These are phyloP conservation scores for Candida nitratophila DNA, from an alignment of 805 yeast genomes.

Conservation along the genomic window DNA sequence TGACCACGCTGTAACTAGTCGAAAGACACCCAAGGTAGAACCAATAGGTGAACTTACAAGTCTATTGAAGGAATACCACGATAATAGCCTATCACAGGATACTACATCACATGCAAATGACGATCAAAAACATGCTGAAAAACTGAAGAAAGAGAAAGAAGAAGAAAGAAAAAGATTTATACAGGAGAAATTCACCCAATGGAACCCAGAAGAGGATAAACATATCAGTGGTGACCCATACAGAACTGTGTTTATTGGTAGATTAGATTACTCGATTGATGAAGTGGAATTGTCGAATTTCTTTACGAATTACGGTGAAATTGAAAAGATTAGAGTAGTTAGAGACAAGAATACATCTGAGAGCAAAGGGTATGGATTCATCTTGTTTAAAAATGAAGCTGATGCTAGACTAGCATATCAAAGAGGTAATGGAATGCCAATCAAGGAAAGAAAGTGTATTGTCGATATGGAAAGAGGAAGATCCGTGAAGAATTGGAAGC, in stretches of 20 bases:
- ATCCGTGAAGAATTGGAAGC: constrained; percentile 58
- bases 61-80: constrained; percentile 22
- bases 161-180: constrained; percentile 24
- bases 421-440: constrained; percentile 45
- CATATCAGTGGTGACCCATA: constrained; percentile 66
- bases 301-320: constrained; percentile 61
- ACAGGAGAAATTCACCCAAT: constrained; percentile 27
- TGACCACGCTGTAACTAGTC: constrained; percentile 40
- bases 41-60: constrained; percentile 34
- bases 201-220: constrained; percentile 56
- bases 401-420: constrained; percentile 59
- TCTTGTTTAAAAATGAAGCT: constrained; percentile 54
- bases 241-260: constrained; percentile 68
- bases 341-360: constrained; percentile 40
- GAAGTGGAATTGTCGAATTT: constrained; percentile 63
- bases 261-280: constrained; percentile 56
- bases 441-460: constrained; percentile 49
- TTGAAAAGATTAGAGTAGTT: constrained; percentile 56
- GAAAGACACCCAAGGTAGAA: constrained; percentile 40
- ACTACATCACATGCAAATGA: too few relatives aligned
- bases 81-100: constrained; percentile 12
- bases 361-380: constrained; percentile 79
- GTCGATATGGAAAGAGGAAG: constrained; percentile 72
- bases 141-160: constrained; percentile 17
- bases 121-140: background rate